Conservation (phyloP, 441 rosid species). For the Erodium texanum region DNA sequence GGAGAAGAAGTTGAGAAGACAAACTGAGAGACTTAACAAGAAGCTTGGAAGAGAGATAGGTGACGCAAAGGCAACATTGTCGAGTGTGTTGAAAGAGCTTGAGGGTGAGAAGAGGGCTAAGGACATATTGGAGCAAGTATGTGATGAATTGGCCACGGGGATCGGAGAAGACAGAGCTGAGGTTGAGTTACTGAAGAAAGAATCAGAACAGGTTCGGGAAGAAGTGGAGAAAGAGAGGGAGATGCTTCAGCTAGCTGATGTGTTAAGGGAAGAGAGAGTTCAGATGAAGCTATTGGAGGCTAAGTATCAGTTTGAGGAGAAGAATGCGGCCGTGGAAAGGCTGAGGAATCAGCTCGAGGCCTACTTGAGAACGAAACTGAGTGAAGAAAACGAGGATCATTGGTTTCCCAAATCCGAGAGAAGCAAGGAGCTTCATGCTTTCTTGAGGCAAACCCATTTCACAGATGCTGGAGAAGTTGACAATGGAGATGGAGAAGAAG, state of each 20-base stretch:
- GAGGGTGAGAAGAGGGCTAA: conserved; percentile 82
- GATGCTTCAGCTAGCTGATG: conserved; percentile 69
- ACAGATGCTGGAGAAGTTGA: conserved; percentile 64
- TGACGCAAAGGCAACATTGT: conserved; percentile 59
- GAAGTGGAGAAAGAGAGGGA: conserved; percentile 74
- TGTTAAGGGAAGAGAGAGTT: conserved; percentile 60
- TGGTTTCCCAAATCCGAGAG: conserved; percentile 29
- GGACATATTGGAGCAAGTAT: conserved; percentile 69
- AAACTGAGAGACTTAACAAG: conserved; percentile 86
- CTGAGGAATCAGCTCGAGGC: conserved; percentile 76
- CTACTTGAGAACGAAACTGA: conserved; percentile 54
- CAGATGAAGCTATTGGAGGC: conserved; percentile 78
- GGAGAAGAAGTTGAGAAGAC: conserved; percentile 75
- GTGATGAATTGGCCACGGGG: conserved; percentile 67
- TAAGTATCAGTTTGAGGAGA: conserved; percentile 71
- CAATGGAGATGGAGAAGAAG: conserved; percentile 42
- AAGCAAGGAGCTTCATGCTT: conserved; percentile 48
- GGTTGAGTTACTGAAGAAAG: conserved; percentile 60
- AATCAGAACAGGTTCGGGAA: conserved; percentile 47
- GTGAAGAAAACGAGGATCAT: conserved; percentile 43
- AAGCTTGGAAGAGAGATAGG: conserved; percentile 79
- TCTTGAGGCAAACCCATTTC: conserved; percentile 35
- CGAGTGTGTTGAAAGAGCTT: conserved; percentile 62
- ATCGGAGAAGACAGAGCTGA: conserved; percentile 57
- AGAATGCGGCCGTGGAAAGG: conserved; percentile 66